Base-by-base conservation (phyloP, 2,329 filamentous ascomycete genomes). In the Fusarium buxicola region DNA sequence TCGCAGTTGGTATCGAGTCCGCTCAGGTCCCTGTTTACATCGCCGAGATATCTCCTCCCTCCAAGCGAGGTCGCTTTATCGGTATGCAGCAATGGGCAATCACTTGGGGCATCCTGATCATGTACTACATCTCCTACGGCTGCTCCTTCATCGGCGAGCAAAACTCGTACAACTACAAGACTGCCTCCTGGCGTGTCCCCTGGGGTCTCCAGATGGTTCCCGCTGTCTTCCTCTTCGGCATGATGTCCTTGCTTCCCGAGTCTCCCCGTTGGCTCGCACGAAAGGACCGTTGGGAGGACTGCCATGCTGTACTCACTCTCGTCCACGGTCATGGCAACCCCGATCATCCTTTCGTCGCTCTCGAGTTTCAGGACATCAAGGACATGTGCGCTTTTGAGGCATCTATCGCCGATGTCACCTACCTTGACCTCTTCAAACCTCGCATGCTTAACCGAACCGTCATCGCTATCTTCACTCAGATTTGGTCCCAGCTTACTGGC, bases 361-460 rank as follows among this genome's bases (percentile, higher is more conserved):
- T 83, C 80, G 92, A 95, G 73, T 78, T 91, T 72, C 78, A 86
- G 16, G 90, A 94, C 64, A 94, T 95, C 72, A 84, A 86, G 63
- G 86, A 89, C 34, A 89, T 88, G 74, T 85, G 89, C 68, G 88
- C 92, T 46, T 90, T 94, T 61, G 91, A 95, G 75, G 83, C 86
- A 15, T 78, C 82, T 24, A 90, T 92, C 72, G 79, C 86, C 12
- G 83, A 92, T 63, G 89, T 91, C 16, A 86, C 85, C 8, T 92
- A 91, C 72, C 66, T 88, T 2, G 90, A 94, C 71, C 83, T 95
- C 1, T 84, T 95, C 77, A 85, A 83, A 65, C 90, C 90, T 86
- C 32, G 89, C 87, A 79, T 85, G 72, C 77, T 84, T 72, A 80
- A 81, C 68, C 77, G 84, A 4, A 86, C 84, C 2, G 35, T 83